Conservation (phyloP, 345 rosid genomes). For the Sisymbrium altissimum region DNA sequence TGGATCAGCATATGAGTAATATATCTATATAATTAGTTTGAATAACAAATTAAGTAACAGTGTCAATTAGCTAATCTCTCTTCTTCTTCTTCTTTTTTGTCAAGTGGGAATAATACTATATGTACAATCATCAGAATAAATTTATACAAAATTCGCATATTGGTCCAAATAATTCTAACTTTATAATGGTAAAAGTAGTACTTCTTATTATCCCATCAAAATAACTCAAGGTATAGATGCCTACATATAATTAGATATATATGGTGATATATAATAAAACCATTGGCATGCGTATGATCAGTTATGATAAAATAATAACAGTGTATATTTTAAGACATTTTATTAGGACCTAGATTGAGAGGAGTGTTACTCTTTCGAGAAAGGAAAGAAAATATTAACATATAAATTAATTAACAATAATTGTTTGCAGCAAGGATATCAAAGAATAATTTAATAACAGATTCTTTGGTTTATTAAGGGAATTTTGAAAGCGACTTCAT, state of each 20-base stretch:
- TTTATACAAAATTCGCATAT: not conserved
- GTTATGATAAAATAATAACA: not conserved
- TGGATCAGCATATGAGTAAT: not conserved
- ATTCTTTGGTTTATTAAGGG: too few relatives aligned
- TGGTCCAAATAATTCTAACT: not conserved
- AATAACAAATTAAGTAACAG: not conserved
- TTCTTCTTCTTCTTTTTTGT: not conserved
- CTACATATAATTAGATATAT: too few relatives aligned
- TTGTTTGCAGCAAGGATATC: not conserved
- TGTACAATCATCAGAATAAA: not conserved
- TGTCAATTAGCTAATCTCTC: not conserved
- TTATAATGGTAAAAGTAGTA: too few relatives aligned
- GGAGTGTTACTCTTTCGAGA: slow-evolving; percentile 3
- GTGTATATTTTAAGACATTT: not conserved
- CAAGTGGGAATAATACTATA: not conserved
- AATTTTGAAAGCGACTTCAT: too few relatives aligned
- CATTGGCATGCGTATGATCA: slow-evolving; percentile 16
- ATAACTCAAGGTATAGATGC: too few relatives aligned
- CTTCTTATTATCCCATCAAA: too few relatives aligned
- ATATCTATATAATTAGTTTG: not conserved
- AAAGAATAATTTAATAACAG: not conserved
- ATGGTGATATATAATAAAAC: too few relatives aligned
- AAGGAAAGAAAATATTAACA: too few relatives aligned
- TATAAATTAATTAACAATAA: too few relatives aligned
- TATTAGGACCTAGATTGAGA: not conserved